A percentile compares a stretch with the other conserved stretches of the same genome.
Evolutionary conservation across 495 filamentous ascomycete species (phyloP).

Genomic region (Hypoxylon fuscum): DNA sequence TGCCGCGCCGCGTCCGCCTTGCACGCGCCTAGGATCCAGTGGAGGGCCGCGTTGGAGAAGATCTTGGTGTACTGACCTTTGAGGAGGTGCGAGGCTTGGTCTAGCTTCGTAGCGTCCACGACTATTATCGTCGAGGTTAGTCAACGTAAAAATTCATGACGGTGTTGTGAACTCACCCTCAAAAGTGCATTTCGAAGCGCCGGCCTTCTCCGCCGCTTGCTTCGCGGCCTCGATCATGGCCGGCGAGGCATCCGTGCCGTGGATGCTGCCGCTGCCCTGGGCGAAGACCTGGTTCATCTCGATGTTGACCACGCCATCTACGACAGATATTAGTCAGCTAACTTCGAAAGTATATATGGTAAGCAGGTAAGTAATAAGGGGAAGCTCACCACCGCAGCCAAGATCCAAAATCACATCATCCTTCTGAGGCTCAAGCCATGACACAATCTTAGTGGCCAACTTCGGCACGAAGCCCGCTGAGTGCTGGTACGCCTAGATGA

Average conservation of each 20-base stretch:
- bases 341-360: not conserved
- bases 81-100: conserved; percentile 35
- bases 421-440: conserved; percentile 68
- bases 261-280: conserved; percentile 55
- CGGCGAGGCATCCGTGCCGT: conserved; percentile 71
- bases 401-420: conserved; percentile 74
- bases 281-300: conserved; percentile 57
- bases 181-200: conserved; percentile 51
- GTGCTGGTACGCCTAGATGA: conserved; percentile 64
- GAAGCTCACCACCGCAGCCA: conserved; percentile 70
- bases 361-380: not conserved
- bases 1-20: conserved; percentile 30
- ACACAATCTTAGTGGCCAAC: conserved; percentile 69
- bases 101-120: conserved; percentile 48
- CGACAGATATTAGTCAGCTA: not conserved
- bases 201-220: conserved; percentile 36
- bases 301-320: conserved; percentile 72
- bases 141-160: not conserved
- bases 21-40: conserved; percentile 72
- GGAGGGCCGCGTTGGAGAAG: conserved; percentile 81
- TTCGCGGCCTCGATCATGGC: conserved; percentile 70
- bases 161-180: conserved; percentile 47
- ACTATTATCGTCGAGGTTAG: conserved; percentile 29
- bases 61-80: conserved; percentile 63
- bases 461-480: conserved; percentile 78